These are phyloP conservation scores for Populus nigra DNA, from an alignment of 345 rosid genomes.

Conservation along the genomic window DNA sequence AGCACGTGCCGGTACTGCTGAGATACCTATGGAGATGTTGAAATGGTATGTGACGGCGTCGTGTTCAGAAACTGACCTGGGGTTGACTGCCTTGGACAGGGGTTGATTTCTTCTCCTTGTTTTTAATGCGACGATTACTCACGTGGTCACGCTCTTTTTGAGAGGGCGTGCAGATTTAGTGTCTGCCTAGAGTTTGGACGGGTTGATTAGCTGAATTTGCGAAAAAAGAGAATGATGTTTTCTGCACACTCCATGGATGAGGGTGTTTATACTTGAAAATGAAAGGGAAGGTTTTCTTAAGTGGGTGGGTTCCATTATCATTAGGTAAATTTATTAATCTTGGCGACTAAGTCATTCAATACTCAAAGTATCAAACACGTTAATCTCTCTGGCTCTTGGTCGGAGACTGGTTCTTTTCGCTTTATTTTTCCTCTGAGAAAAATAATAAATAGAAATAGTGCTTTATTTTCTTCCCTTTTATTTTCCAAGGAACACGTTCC, in stretches of 20 bases:
- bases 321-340: background rate
- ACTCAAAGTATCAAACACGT: slow-evolving; percentile 1
- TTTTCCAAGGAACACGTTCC: background rate
- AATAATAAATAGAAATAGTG: background rate
- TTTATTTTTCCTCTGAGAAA: background rate
- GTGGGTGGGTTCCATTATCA: background rate
- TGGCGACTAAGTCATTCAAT: background rate
- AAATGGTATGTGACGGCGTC: background rate
- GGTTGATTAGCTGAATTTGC: background rate
- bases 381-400: slow-evolving; percentile 7
- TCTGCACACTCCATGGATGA: background rate
- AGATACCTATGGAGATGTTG: background rate
- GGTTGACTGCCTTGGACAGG: background rate
- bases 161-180: background rate
- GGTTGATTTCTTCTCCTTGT: background rate
- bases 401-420: slow-evolving; percentile 6
- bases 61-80: background rate
- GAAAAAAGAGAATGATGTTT: background rate
- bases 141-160: background rate
- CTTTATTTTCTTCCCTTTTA: background rate
- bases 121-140: background rate
- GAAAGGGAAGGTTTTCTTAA: background rate
- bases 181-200: background rate
- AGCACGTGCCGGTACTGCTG: no score
- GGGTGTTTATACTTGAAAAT: background rate